Evolutionary conservation across 2,329 filamentous ascomycete species (phyloP), one percentile per base, ranked within the genome.

Genomic region (Neonectria magnoliae): DNA sequence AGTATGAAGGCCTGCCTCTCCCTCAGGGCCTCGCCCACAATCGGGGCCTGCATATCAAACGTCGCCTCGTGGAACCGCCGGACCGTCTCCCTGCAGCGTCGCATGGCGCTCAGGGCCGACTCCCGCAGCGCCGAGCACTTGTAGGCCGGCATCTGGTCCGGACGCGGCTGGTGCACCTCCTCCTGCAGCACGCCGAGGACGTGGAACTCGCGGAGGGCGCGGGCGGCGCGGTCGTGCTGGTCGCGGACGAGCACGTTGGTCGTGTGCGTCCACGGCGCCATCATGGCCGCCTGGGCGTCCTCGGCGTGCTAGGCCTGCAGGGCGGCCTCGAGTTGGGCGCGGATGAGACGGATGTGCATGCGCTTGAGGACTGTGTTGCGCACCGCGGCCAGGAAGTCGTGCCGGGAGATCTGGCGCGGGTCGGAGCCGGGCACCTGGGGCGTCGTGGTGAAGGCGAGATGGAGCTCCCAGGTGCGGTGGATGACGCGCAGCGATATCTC

Each of bases 241-340:
- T 73, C 71, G 1, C 20, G 13, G 20, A 64, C 18, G 10, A 73
- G 62, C 1, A 73, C 68, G 7, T 63, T 47, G 27, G 67, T 66
- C 7, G 61, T 22, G n/a, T 60, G 69, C 4, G 57, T 62, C 25
- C 14, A 31, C 9, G 11, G 51, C 42, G 36, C 60, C 29, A 20
- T 60, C 51, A 6, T 36, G 57, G 13, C 41, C 16, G 62, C 42
- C 44, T 71, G 63, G 44, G 55, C 36, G 20, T 71, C 67, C 29
- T 73, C 68, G 60, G 68, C 58, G 27, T 65, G 56, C 71, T 73
- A 73, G 20, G 62, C 66, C 42, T 47, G 56, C 47, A 71, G 60
- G 10, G 71, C 69, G 11, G 42, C 41, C 2, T 57, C 60, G 6
- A 73, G 64, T 9, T 69, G 66, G 1, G 56, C 45, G 9, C 66